Conservation (phyloP, 2,329 filamentous ascomycete species). For the Aspergillus quadricinctus region DNA sequence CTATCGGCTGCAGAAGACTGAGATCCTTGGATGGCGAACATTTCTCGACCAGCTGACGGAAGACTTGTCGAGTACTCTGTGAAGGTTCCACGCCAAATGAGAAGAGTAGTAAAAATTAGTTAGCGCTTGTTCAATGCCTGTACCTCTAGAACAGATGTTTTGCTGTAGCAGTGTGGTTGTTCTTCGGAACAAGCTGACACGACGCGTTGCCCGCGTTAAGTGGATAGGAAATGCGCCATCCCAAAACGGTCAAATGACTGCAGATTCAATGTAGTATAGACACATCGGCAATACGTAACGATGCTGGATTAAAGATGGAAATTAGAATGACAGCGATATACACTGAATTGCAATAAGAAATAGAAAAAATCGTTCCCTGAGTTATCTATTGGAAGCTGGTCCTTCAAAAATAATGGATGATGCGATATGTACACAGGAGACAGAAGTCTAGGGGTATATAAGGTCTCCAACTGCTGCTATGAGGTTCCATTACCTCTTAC, state of each 20-base stretch:
- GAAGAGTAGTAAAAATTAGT: not conserved
- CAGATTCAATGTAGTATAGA: not conserved
- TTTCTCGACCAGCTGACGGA: conserved; percentile 9
- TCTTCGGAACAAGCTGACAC: conserved; percentile 13
- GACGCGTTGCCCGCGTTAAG: conserved; percentile 31
- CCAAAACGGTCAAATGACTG: not conserved
- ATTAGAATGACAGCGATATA: not conserved
- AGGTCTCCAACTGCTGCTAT: not conserved
- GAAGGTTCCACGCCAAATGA: not conserved
- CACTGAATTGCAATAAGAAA: not conserved
- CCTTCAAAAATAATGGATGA: not conserved
- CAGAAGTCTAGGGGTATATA: conserved; percentile 14
- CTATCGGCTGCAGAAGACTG: conserved; percentile 15
- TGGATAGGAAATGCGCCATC: conserved; percentile 10
- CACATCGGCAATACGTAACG: not conserved
- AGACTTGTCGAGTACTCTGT: not conserved
- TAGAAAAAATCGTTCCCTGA: not conserved
- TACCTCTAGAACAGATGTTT: not conserved
- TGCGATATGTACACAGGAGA: not conserved
- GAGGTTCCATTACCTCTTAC: conserved; percentile 34
- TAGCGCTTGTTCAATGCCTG: not conserved
- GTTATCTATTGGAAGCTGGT: not conserved
- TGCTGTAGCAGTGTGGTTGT: not conserved
- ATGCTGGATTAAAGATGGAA: not conserved
- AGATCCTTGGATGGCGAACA: conserved; percentile 34